Conservation (phyloP, 1,139 yeast genomes). For the Suhomyces coccinellae region DNA sequence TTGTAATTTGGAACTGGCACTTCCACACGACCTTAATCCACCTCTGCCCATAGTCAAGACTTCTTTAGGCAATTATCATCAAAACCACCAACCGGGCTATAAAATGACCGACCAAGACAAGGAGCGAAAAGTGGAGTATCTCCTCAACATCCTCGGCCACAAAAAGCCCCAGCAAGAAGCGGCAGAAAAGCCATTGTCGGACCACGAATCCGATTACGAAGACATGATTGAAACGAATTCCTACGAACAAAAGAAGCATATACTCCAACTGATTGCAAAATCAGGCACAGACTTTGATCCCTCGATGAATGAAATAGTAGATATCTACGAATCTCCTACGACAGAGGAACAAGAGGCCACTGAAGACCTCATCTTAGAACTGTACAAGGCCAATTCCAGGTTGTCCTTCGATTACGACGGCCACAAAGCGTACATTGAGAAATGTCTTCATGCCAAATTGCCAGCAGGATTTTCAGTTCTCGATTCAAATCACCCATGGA, state of each 20-base stretch:
- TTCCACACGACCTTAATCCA: neutral
- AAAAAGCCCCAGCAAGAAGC: conserved; percentile 3
- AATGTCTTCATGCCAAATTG: conserved; percentile 43
- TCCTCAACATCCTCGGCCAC: conserved; percentile 16
- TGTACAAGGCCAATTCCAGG: conserved; percentile 10
- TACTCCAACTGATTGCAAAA: conserved; percentile 2
- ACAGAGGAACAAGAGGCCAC: conserved; percentile 16
- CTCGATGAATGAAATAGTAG: conserved; percentile 5
- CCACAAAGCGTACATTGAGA: conserved; percentile 21
- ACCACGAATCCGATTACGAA: conserved; percentile 14
- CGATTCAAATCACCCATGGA: conserved; percentile 93
- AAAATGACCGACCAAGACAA: conserved; percentile 9
- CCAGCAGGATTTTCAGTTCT: conserved; percentile 51
- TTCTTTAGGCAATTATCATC: conserved; percentile 1
- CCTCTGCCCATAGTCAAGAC: conserved; percentile 5
- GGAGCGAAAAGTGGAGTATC: conserved; percentile 14
- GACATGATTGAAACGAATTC: conserved; percentile 12
- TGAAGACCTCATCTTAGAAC: conserved; percentile 15
- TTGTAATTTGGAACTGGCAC: neutral
- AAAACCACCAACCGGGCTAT: neutral
- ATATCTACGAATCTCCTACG: conserved; percentile 16
- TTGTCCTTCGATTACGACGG: conserved; percentile 12
- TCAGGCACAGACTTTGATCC: conserved; percentile 7
- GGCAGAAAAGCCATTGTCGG: neutral
- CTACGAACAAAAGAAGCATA: conserved; percentile 6